Conservation (phyloP, 306 rosid genomes). For the Prunus dulcis region DNA sequence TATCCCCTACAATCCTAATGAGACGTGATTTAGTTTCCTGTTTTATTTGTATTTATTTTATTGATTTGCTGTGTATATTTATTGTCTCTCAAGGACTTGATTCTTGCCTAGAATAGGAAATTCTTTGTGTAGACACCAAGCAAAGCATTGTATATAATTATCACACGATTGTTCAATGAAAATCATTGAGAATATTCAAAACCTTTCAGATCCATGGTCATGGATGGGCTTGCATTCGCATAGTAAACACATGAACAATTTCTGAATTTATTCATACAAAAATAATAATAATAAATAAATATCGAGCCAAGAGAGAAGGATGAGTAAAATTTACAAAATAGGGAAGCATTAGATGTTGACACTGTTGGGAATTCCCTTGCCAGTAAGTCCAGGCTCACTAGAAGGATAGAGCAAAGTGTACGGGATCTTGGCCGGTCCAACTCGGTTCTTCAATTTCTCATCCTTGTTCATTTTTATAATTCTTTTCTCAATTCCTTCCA, state of each 20-base stretch:
- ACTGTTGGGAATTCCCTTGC: constrained; percentile 71
- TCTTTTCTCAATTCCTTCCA: constrained; percentile 40
- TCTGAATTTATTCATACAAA: neutral
- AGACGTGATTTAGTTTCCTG: too few species aligned
- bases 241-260: neutral
- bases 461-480: constrained; percentile 43
- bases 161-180: too few species aligned
- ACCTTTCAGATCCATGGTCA: constrained; percentile 44
- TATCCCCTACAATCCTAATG: constrained; percentile 56
- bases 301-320: neutral
- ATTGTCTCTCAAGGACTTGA: too few species aligned
- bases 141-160: too few species aligned
- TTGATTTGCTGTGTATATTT: too few species aligned
- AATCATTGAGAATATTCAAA: too few species aligned
- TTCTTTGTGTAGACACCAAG: too few species aligned
- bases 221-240: constrained; percentile 94
- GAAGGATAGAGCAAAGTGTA: constrained; percentile 60
- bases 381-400: constrained; percentile 54
- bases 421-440: constrained; percentile 59
- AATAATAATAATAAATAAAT: neutral
- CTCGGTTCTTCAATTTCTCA: constrained; percentile 39
- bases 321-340: neutral
- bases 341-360: constrained; percentile 41
- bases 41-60: too few species aligned
- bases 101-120: too few species aligned